Conservation (phyloP, 306 rosid genomes). For the Phaseolus lunatus region DNA sequence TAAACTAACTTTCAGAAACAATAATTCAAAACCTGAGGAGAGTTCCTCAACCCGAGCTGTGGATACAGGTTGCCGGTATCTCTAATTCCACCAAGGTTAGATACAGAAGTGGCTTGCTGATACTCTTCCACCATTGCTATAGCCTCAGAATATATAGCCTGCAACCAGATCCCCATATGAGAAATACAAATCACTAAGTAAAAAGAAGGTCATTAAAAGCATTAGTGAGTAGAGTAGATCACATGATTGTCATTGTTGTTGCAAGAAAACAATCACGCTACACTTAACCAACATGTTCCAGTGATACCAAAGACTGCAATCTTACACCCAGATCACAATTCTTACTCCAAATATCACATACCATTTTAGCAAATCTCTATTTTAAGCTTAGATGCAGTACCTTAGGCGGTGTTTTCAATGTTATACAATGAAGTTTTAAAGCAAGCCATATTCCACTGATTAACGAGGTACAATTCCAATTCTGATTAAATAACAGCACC, state of each 20-base stretch:
- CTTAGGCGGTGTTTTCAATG: too few species aligned
- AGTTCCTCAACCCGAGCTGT: conserved; percentile 73
- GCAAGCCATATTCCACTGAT: not conserved
- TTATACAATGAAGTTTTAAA: not conserved
- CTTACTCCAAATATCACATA: conserved; percentile 1
- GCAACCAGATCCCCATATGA: conserved; percentile 45
- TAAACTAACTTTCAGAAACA: not conserved
- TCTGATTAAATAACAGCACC: not conserved
- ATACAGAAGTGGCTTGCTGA: conserved; percentile 73
- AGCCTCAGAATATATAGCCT: conserved; percentile 91
- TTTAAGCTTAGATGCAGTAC: not conserved
- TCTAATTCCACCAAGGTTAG: conserved; percentile 71
- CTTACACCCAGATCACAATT: not conserved
- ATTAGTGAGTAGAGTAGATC: not conserved
- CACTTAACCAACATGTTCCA: not conserved
- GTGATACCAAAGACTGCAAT: conserved; percentile 12
- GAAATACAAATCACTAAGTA: conserved; percentile 24
- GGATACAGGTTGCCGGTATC: conserved; percentile 65
- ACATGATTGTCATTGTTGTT: not conserved
- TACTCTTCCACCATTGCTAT: conserved; percentile 90
- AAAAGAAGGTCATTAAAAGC: not conserved
- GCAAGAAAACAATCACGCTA: too few species aligned
- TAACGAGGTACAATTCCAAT: not conserved
- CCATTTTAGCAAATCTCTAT: not conserved
- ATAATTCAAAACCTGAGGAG: conserved; percentile 72